Percentiles rank a stretch among this genome's conserved stretches.
Evolutionary conservation across 169 alveolate genomes (phyloP).

Genomic region (Eimeria tenella): DNA sequence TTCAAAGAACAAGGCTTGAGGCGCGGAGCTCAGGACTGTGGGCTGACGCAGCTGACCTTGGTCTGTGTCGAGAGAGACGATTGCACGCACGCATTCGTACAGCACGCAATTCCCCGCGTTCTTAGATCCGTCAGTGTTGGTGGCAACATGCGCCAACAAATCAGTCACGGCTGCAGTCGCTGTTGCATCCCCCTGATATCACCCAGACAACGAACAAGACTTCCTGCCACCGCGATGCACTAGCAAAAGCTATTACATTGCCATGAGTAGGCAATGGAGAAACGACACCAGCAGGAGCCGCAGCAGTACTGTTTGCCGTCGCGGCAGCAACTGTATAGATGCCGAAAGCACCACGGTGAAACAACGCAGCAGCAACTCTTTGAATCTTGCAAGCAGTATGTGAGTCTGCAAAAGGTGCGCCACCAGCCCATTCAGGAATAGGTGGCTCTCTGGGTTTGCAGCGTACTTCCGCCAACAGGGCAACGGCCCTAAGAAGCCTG

Average conservation of each 20-base stretch:
- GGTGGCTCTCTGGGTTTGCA: background rate
- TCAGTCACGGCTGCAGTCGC: slow-evolving; percentile 94
- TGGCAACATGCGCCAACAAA: slow-evolving; percentile 95
- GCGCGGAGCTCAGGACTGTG: background rate
- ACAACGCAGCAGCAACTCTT: background rate
- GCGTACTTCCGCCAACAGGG: slow-evolving; percentile 9
- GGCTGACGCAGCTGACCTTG: slow-evolving; percentile 61
- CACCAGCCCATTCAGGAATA: too few relatives aligned
- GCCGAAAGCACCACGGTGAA: background rate
- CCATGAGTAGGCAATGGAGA: background rate
- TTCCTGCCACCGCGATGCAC: background rate
- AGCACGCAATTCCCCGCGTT: slow-evolving; percentile 98
- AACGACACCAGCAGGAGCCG: background rate
- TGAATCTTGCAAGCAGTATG: background rate
- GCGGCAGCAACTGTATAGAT: background rate
- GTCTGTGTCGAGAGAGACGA: slow-evolving; percentile 93
- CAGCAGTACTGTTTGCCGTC: background rate
- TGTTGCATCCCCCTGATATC: slow-evolving; percentile 83
- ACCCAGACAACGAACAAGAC: background rate
- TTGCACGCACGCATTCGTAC: slow-evolving; percentile 98
- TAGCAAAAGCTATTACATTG: background rate
- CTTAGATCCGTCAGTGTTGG: slow-evolving; percentile 95
- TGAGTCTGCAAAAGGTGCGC: too few relatives aligned
- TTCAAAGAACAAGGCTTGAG: too few relatives aligned
- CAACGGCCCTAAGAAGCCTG: slow-evolving; percentile 75